These are phyloP conservation scores for Niebla homalea DNA, from an alignment of 495 filamentous ascomycete species.

Conservation along the genomic window DNA sequence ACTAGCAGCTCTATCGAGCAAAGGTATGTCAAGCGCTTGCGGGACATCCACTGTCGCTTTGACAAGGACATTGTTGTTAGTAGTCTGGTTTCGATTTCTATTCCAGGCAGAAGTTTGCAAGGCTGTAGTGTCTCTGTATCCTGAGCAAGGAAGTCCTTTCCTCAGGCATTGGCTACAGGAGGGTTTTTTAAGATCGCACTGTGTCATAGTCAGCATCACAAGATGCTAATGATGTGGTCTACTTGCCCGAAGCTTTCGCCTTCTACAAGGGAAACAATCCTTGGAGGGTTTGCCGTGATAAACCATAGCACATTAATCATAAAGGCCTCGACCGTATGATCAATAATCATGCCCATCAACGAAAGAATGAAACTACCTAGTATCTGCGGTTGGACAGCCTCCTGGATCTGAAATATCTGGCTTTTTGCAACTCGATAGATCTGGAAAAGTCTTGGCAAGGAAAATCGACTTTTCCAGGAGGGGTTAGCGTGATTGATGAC, in stretches of 20 bases:
- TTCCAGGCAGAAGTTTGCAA: neutral
- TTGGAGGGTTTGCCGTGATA: constrained; percentile 11
- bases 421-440: too few species aligned
- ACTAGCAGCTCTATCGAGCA: constrained; percentile 11
- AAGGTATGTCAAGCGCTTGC: neutral
- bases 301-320: constrained; percentile 1
- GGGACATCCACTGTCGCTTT: neutral
- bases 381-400: too few species aligned
- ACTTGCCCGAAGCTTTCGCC: constrained; percentile 9
- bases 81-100: neutral
- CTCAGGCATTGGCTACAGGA: constrained; percentile 15
- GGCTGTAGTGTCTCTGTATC: constrained; percentile 4
- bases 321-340: too few species aligned
- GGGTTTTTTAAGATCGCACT: constrained; percentile 14
- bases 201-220: neutral
- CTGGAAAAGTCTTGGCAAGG: neutral
- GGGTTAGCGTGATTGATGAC: neutral
- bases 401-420: too few species aligned
- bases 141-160: constrained; percentile 13
- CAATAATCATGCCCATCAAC: too few species aligned
- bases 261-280: constrained; percentile 8
- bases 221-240: neutral
- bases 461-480: neutral
- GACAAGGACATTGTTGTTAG: neutral
- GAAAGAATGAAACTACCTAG: too few species aligned